These are phyloP conservation scores for Ceratocystis eucalypticola DNA, from an alignment of 2,329 filamentous ascomycete genomes.

Conservation along the genomic window DNA sequence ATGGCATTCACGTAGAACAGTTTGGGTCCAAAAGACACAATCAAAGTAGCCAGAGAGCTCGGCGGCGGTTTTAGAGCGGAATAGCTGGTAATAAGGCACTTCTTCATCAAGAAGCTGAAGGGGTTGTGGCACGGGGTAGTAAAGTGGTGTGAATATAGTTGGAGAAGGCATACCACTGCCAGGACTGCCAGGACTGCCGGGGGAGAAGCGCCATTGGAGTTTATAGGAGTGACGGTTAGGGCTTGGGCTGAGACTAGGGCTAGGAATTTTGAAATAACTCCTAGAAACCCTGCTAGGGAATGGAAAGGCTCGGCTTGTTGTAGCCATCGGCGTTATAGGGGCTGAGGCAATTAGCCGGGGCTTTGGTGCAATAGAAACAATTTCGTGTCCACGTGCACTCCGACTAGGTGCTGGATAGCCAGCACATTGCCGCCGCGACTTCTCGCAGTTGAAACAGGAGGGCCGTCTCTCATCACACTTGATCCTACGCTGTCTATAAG, in stretches of 20 bases:
- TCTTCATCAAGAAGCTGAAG: slow-evolving; percentile 28
- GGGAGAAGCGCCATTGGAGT: background rate
- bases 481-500: slow-evolving; percentile 41
- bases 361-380: slow-evolving; percentile 37
- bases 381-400: slow-evolving; percentile 33
- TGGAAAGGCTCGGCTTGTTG: background rate
- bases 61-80: slow-evolving; percentile 45
- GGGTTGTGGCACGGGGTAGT: slow-evolving; percentile 1
- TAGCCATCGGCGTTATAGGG: background rate
- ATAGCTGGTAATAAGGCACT: slow-evolving; percentile 47
- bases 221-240: slow-evolving; percentile 11
- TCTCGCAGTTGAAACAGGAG: slow-evolving; percentile 45
- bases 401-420: slow-evolving; percentile 49
- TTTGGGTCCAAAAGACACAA: slow-evolving; percentile 49
- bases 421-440: slow-evolving; percentile 43
- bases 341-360: background rate
- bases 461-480: slow-evolving; percentile 55
- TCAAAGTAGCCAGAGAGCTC: slow-evolving; percentile 56
- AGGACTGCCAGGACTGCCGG: background rate
- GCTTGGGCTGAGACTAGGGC: background rate
- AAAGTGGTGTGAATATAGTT: slow-evolving; percentile 17
- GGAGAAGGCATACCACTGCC: background rate
- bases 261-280: background rate
- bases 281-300: background rate
- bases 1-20: slow-evolving; percentile 51